Base-by-base conservation (phyloP, 805 yeast species). In the Aciculoconidium aculeatum region DNA sequence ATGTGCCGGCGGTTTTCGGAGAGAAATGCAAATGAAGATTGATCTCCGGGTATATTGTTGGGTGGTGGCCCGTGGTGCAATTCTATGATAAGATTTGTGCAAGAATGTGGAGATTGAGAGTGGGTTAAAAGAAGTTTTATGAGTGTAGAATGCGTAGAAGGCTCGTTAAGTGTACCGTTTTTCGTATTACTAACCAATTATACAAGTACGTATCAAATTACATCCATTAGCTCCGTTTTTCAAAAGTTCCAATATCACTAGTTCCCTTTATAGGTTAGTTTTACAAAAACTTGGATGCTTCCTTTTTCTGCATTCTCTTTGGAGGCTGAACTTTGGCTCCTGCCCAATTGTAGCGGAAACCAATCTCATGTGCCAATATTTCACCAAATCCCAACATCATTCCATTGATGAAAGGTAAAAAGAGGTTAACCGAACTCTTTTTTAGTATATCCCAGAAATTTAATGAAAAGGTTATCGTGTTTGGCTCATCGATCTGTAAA, bases 331-430 rank as follows among this genome's bases (percentile, higher is more conserved):
- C 86, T 47, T 67, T 70, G 9, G 87, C 87, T 5, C 81, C 86
- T 13, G 65, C 48, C 83, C 92, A 82, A 25, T 84, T 77, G 58
- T 74, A 79, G 27, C 69, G 67, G 62, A 84, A 83, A 5, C 95
- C 94, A 22, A 90, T 58, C 47, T 90, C 96, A 51, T 88, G 96
- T 6, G 97, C 97, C 35, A 85, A 62, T 12, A 90, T 77, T 61
- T 90, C 97, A 2, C 97, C 97, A 52, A 90, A 86, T 0, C 97
- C 97, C 28, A 90, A 70, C 95, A 88, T 88, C 57, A 90, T 64
- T 6, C 97, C 97, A 47, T 90, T 90, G 42, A 90, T 65, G 47
- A 90, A 87, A 2, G 97, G 97, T 25, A 90, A 58, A 2, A 87
- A 50, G 42, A 90, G 57, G 44, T 90, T 90, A 39, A 90, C 75